Conservation (phyloP, 805 yeast species). For the Candida endomychidarum region DNA sequence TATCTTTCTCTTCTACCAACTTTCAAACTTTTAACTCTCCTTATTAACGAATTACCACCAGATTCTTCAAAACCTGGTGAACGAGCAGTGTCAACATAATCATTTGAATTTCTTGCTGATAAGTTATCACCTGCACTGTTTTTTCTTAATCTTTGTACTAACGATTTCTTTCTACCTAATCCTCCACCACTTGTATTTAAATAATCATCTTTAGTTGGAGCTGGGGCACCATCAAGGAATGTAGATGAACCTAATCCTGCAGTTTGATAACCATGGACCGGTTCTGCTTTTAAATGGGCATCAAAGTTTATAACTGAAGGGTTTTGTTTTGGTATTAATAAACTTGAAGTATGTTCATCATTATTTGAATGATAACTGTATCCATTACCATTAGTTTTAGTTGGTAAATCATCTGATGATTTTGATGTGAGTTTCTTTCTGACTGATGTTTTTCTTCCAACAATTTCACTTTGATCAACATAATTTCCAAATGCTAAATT, state of each 20-base stretch:
- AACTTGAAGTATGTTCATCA: conserved; percentile 21
- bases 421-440: conserved; percentile 13
- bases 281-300: conserved; percentile 62
- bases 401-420: conserved; percentile 15
- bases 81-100: conserved; percentile 13
- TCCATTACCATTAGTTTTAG: conserved; percentile 20
- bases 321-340: conserved; percentile 46
- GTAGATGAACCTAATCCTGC: conserved; percentile 91
- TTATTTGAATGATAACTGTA: conserved; percentile 8
- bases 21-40: conserved; percentile 86
- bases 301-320: conserved; percentile 67
- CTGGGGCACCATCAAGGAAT: conserved; percentile 95
- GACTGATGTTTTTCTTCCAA: conserved; percentile 24
- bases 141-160: conserved; percentile 63
- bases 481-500: conserved; percentile 76
- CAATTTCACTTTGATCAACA: conserved; percentile 45
- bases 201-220: conserved; percentile 48
- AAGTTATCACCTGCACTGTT: conserved; percentile 36
- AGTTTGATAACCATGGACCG: conserved; percentile 83
- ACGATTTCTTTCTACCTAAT: conserved; percentile 79
- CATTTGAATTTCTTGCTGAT: conserved; percentile 26
- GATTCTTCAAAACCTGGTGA: conserved; percentile 15
- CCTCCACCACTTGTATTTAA: conserved; percentile 36
- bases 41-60: conserved; percentile 59
- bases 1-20: conserved; percentile 52